Conservation (phyloP, 192 early-diverging fungal genomes). For the Rhizoclosmatium globosum region DNA sequence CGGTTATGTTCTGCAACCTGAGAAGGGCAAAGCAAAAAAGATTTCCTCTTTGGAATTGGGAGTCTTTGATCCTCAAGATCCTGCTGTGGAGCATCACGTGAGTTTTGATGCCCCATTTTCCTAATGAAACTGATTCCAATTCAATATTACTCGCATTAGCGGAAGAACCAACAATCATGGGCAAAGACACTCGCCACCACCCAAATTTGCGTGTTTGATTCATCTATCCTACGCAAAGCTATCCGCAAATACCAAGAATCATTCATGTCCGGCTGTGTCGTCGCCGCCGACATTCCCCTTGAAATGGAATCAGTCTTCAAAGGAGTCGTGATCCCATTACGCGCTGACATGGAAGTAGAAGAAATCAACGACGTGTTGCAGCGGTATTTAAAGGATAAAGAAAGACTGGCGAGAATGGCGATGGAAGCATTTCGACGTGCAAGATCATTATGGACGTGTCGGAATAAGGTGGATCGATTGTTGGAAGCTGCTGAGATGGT, state of each 20-base stretch:
- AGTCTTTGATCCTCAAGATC: conserved; percentile 16
- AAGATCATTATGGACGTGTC: conserved; percentile 21
- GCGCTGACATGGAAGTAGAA: conserved; percentile 4
- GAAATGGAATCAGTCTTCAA: conserved; percentile 31
- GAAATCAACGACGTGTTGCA: conserved; percentile 23
- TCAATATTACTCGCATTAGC: background rate
- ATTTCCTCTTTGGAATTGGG: background rate
- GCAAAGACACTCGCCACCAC: conserved; percentile 21
- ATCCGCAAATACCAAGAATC: conserved; percentile 27
- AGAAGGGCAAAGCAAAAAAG: background rate
- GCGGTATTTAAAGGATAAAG: conserved; percentile 20
- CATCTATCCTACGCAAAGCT: conserved; percentile 22
- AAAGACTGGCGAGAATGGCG: conserved; percentile 26
- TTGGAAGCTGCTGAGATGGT: conserved; percentile 28
- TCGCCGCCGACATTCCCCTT: conserved; percentile 22
- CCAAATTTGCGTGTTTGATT: conserved; percentile 34
- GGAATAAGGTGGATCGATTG: conserved; percentile 34
- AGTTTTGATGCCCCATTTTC: background rate
- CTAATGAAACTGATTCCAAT: too few species aligned
- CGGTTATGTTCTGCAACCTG: conserved; percentile 14
- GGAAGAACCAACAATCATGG: conserved; percentile 18
- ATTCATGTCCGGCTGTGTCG: conserved; percentile 32
- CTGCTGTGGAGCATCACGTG: conserved; percentile 28
- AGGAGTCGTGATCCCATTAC: conserved; percentile 21
- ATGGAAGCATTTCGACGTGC: conserved; percentile 26